Conservation (phyloP, 768 basidiomycete genomes). For the Tylopilus subfusipes region DNA sequence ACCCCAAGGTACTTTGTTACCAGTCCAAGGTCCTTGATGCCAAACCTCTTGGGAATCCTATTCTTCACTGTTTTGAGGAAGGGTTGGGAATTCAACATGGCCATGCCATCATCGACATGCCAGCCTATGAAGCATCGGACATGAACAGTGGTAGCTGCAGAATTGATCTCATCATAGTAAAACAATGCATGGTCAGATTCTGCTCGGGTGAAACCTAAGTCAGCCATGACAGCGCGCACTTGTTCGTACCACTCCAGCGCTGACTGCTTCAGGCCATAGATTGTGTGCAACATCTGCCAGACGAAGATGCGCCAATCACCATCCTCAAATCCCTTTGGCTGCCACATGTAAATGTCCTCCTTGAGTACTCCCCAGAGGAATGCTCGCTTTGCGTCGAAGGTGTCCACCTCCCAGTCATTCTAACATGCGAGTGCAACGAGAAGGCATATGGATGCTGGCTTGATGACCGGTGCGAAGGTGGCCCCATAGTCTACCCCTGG, state of each 20-base stretch:
- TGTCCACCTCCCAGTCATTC: too few relatives aligned
- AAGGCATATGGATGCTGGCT: too few relatives aligned
- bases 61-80: not conserved
- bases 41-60: not conserved
- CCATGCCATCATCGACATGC: not conserved
- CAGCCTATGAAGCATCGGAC: not conserved
- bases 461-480: too few relatives aligned
- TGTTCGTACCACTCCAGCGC: not conserved
- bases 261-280: not conserved
- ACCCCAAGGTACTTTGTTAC: not conserved
- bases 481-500: too few relatives aligned
- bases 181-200: not conserved
- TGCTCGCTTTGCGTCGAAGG: too few relatives aligned
- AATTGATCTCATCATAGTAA: not conserved
- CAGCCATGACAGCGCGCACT: not conserved
- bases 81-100: accelerated
- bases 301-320: not conserved
- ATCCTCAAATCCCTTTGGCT: not conserved
- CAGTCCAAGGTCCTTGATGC: not conserved
- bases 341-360: not conserved
- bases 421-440: too few relatives aligned
- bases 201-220: not conserved
- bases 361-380: too few relatives aligned
- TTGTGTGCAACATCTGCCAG: not conserved
- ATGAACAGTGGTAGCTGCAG: accelerated